Percentiles rank a stretch among this genome's conserved stretches.
Evolutionary conservation across 164 flowering plant genomes (phyloP).

Genomic region (Dillenia turbinata): DNA sequence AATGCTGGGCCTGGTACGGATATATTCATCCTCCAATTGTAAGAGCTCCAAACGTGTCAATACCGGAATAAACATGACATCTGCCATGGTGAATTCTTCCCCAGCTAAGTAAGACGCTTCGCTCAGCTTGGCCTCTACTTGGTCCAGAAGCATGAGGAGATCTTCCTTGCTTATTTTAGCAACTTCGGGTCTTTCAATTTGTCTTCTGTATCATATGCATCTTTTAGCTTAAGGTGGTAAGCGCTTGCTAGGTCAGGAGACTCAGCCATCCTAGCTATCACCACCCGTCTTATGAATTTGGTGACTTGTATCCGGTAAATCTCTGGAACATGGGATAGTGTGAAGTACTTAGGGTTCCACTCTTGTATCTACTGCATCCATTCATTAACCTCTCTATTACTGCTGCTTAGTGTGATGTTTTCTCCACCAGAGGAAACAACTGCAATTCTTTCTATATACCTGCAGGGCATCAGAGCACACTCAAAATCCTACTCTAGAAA

Average conservation of each 20-base stretch:
- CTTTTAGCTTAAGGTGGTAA: slow-evolving; percentile 74
- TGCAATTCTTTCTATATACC: slow-evolving; percentile 81
- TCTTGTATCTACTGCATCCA: slow-evolving; percentile 92
- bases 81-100: slow-evolving; percentile 78
- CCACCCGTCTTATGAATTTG: slow-evolving; percentile 68
- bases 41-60: slow-evolving; percentile 60
- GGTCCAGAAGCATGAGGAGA: slow-evolving; percentile 64
- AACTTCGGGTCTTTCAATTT: slow-evolving; percentile 50
- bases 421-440: slow-evolving; percentile 42
- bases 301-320: slow-evolving; percentile 53
- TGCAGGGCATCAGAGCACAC: slow-evolving; percentile 14
- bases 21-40: slow-evolving; percentile 66
- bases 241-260: slow-evolving; percentile 75
- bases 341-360: slow-evolving; percentile 80
- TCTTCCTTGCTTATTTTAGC: slow-evolving; percentile 49
- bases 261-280: slow-evolving; percentile 88
- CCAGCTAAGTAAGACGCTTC: slow-evolving; percentile 62
- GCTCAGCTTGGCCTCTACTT: slow-evolving; percentile 55
- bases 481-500: background rate
- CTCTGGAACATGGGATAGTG: slow-evolving; percentile 67
- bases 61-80: slow-evolving; percentile 69
- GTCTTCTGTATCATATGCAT: slow-evolving; percentile 73
- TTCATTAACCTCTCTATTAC: slow-evolving; percentile 42
- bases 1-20: slow-evolving; percentile 49
- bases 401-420: slow-evolving; percentile 17